Evolutionary conservation across 371 early-diverging fungal genomes (phyloP).

Genomic region (Saksenaea oblongispora): DNA sequence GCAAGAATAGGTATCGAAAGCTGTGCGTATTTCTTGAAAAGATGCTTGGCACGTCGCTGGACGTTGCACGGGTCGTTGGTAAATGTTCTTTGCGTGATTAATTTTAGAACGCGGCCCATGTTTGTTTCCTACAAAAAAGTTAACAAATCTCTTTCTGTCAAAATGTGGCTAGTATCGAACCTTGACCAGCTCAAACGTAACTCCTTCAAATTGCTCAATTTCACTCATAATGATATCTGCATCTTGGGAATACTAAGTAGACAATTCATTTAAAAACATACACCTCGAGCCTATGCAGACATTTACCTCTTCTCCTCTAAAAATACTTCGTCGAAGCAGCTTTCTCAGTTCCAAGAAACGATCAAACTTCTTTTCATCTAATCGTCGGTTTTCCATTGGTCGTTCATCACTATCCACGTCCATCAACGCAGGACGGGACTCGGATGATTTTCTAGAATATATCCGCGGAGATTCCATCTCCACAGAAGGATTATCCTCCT

Average conservation of each 20-base stretch:
- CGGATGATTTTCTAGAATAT: not conserved
- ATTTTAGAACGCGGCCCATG: conserved; percentile 49
- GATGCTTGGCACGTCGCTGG: conserved; percentile 25
- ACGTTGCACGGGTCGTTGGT: conserved; percentile 35
- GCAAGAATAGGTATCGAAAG: conserved; percentile 41
- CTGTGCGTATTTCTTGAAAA: conserved; percentile 37
- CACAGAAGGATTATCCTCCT: conserved; percentile 9
- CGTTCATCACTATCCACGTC: conserved; percentile 7
- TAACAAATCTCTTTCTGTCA: not conserved
- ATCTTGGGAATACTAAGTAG: conserved; percentile 28
- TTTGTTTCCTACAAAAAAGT: conserved; percentile 41
- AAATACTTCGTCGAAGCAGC: conserved; percentile 36
- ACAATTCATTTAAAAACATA: not conserved
- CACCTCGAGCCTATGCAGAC: not conserved
- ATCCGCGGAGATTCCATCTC: not conserved
- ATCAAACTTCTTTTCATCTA: conserved; percentile 15
- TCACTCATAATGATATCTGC: conserved; percentile 41
- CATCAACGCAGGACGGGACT: not conserved
- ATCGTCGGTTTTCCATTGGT: not conserved
- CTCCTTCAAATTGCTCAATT: conserved; percentile 42
- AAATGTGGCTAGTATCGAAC: conserved; percentile 12
- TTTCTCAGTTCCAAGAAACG: conserved; percentile 34
- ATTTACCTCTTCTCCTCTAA: conserved; percentile 41
- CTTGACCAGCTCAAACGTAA: conserved; percentile 47
- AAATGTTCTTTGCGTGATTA: conserved; percentile 37